phyloP scores from a whole-genome alignment of 176 grass and related monocot genomes.

The Thinopyrum elongatum region DNA sequence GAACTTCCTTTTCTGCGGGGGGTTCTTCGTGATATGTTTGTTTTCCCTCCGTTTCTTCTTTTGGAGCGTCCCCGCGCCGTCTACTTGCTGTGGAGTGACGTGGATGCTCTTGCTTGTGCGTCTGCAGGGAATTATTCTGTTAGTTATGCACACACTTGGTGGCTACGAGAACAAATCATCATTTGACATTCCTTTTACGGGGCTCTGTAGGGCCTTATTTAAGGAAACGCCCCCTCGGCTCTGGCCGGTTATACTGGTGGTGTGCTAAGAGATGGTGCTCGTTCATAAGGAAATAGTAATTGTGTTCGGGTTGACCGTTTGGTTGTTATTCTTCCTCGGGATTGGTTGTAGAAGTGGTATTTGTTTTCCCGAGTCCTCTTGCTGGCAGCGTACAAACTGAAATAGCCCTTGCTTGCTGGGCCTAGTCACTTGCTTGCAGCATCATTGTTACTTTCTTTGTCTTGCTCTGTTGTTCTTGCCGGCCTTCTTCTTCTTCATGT shows the following conservation, averaged over 20 bases:
- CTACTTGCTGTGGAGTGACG: constrained; percentile 38
- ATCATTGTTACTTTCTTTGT: constrained; percentile 3
- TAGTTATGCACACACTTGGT: constrained; percentile 38
- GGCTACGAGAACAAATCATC: constrained; percentile 36
- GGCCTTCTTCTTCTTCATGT: background rate
- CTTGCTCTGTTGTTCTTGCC: constrained; percentile 4
- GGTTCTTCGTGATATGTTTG: constrained; percentile 43
- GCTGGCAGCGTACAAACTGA: background rate
- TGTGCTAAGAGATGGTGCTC: constrained; percentile 16
- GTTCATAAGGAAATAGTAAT: background rate
- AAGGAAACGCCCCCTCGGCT: constrained; percentile 25
- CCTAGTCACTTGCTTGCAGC: background rate
- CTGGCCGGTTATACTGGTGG: constrained; percentile 13
- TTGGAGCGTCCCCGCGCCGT: constrained; percentile 36
- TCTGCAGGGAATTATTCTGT: constrained; percentile 50
- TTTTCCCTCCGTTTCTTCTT: constrained; percentile 38
- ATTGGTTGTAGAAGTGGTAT: background rate
- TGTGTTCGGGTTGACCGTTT: background rate
- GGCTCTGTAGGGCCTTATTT: constrained; percentile 33
- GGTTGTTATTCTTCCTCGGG: background rate
- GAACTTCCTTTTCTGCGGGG: constrained; percentile 27
- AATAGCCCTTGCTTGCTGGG: constrained; percentile 19
- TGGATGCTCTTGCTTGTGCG: constrained; percentile 47
- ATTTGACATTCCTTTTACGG: constrained; percentile 34
- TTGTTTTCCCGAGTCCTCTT: background rate